Conservation (phyloP, 257 asterid genomes). For the Plantago major region DNA sequence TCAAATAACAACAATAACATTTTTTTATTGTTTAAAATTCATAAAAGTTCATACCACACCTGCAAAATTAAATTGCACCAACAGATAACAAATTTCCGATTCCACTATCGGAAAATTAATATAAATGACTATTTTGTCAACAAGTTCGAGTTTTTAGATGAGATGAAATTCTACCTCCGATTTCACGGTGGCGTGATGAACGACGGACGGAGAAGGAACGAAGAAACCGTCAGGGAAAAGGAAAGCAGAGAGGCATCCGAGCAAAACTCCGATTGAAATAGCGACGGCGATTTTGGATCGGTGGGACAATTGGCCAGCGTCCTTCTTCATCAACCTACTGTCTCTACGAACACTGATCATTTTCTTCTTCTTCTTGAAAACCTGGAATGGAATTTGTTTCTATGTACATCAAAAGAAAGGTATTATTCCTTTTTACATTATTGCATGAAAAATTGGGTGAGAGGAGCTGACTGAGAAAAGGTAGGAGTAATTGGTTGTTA, state of each 20-base stretch:
- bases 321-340: constrained; percentile 36
- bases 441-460: too few relatives aligned
- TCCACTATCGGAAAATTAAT: too few relatives aligned
- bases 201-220: constrained; percentile 18
- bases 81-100: too few relatives aligned
- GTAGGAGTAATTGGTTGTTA: too few relatives aligned
- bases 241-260: constrained; percentile 48
- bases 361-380: constrained; percentile 2
- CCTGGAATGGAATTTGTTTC: too few relatives aligned
- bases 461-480: too few relatives aligned
- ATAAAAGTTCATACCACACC: too few relatives aligned
- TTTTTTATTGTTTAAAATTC: too few relatives aligned
- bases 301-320: constrained; percentile 22
- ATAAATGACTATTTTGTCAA: neutral
- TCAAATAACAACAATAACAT: too few relatives aligned
- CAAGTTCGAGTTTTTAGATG: neutral
- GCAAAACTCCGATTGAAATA: constrained; percentile 33
- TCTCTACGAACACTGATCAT: constrained; percentile 37
- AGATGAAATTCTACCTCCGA: constrained; percentile 31
- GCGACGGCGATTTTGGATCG: constrained; percentile 40
- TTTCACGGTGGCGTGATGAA: constrained; percentile 25
- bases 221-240: constrained; percentile 38
- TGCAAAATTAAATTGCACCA: too few relatives aligned
- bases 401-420: too few relatives aligned
- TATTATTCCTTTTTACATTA: too few relatives aligned